Base-by-base conservation (phyloP, 768 basidiomycete species). In the Candolleomyces eurysporus region DNA sequence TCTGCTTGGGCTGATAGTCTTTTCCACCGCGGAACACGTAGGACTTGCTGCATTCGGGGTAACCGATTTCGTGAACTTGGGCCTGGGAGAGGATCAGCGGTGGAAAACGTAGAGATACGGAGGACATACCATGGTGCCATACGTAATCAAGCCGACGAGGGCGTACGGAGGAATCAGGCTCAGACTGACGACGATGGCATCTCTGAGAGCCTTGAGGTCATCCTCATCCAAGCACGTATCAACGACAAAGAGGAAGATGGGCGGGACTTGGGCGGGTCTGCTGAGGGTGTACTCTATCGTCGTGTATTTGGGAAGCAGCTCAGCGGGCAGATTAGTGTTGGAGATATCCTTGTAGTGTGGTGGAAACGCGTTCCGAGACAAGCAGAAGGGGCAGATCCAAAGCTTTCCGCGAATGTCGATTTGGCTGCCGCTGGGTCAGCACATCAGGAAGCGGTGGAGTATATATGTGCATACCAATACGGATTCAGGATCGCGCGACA, bases 221-320 rank as follows among this genome's bases (percentile, higher is more conserved):
- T 97, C 94, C 63, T 93, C 91, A 67, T 95, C 93, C 66, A 98
- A 82, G 73, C 97, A 99, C 22, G 96, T 98, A 73, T 98, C 96
- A 52, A 99, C 89, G 57, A 98, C 95, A 72, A 95, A 97, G 48
- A 99, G 82, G 82, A 99, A 98, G 75, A 98, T 85, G 56, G 97
- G 96, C 4, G 96, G 96, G 49, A 96, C 89, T 68, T 90, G 93
- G 13, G 89, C 93, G 0, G 93, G 89, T 63, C 96, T 87, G 26
- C 90, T 82, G 51, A 98, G 90, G n/a, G 96, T 98, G 79, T 99
- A 99, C 77, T 99, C 97, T 76, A 99, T 97, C 8, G 97, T 99
- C 36, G 97, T 98, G 82, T 98, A 98, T 77, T 97, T 96, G 70
- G 96, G 95, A 43, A 98, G 76, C 32, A 99, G 84, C 73, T 99